Percentiles rank a stretch among this genome's conserved stretches.
Evolutionary conservation across 1,284 basidiomycete species (phyloP).

Genomic region (Marasmius tenuissimus): DNA sequence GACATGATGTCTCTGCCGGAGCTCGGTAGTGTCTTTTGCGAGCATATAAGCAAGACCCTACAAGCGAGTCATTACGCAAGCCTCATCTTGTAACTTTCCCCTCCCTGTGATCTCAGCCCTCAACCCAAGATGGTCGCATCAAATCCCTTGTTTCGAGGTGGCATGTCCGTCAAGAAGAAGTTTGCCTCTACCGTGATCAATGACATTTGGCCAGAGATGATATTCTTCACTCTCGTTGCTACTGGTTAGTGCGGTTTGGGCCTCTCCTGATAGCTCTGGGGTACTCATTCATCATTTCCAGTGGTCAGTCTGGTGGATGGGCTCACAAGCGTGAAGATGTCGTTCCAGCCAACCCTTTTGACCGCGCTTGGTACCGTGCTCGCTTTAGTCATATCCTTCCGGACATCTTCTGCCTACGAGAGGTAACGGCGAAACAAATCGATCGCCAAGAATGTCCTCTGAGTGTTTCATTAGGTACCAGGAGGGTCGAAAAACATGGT

Average conservation of each 20-base stretch:
- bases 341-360: slow-evolving; percentile 46
- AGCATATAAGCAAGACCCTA: too few relatives aligned
- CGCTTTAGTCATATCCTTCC: slow-evolving; percentile 68
- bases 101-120: too few relatives aligned
- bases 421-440: slow-evolving; percentile 46
- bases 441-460: background rate
- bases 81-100: too few relatives aligned
- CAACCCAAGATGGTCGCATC: slow-evolving; percentile 37
- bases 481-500: slow-evolving; percentile 65
- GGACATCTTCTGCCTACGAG: slow-evolving; percentile 70
- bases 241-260: background rate
- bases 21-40: too few relatives aligned
- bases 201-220: slow-evolving; percentile 59
- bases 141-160: slow-evolving; percentile 44
- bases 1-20: too few relatives aligned
- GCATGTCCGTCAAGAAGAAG: slow-evolving; percentile 45
- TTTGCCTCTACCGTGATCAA: slow-evolving; percentile 63
- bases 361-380: slow-evolving; percentile 69
- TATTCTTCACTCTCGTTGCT: background rate
- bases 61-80: too few relatives aligned
- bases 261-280: background rate
- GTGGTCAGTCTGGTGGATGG: slow-evolving; percentile 56
- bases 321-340: slow-evolving; percentile 40
- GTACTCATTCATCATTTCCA: slow-evolving; percentile 19
- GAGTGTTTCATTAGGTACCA: slow-evolving; percentile 43